Evolutionary conservation across 164 flowering plant genomes (phyloP), one percentile per base, ranked within the genome.

Genomic region (Dillenia suffruticosa): DNA sequence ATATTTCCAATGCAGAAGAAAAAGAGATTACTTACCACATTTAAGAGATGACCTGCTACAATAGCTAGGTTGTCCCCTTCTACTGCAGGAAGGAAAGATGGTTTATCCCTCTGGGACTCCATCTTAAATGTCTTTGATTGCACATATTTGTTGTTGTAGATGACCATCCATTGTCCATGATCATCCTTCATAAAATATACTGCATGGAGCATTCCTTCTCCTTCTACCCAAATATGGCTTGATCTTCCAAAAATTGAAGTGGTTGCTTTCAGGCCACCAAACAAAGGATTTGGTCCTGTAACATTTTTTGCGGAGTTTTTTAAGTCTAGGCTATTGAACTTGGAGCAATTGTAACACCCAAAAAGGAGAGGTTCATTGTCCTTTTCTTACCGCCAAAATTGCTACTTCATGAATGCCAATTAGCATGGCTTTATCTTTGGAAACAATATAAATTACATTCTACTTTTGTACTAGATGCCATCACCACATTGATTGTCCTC

Each of bases 171-270:
- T 9, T 15, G 55, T 9, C 72, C 75, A 47, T 68, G 51, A 44
- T 13, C 44, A 14, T 67, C 73, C 57, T 77, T 82, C 0, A 15
- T 45, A 45, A 84, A 84, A 58, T 84, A 78, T 19, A 87, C 24
- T 11, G 89, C 84, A 71, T 84, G 88, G 46, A 84, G 74, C 88
- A 85, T 83, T 49, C 89, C 92, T 77, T 87, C 88, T 56, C 89
- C 92, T 74, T 87, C 92, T 14, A 84, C 49, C 92, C 86, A 84
- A 1, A 54, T 63, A 24, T 78, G 59, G 49, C 72, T 82, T 54
- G 92, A 75, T 59, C 58, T 63, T n/a, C 92, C 92, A 60, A 87
- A 78, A 11, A 80, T 19, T 1, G 88, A 84, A 2, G 5, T 56
- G 2, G 83, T 63, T 7, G 81, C 73, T 63, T 87, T 78, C 15